Evolutionary conservation across 208 protist species (phyloP), one percentile per base, ranked within the genome.

Genomic region (Crithidia brevicula): DNA sequence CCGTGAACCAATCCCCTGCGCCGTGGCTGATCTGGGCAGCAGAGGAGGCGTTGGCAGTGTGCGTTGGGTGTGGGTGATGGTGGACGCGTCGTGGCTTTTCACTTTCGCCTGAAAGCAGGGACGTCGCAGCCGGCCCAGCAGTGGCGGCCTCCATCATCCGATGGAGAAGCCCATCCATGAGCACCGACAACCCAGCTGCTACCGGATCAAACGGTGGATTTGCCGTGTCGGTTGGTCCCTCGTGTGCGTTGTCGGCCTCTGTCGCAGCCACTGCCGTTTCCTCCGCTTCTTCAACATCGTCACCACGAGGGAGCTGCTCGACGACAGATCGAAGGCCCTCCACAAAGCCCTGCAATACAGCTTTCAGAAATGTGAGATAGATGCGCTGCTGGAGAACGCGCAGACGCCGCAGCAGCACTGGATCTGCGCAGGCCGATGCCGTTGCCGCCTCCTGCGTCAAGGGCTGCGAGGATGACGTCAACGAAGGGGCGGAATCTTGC

Each of bases 381-480:
- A 81, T 53, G 31, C 71, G 76, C 60, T 66, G 76, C 63, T 81
- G 76, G 13, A 81, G 18, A 6, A 54, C 36, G 23, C 62, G 71
- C 30, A 71, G 62, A 28, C 56, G 71, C 10, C 71, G 71, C 20
- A 58, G 42, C 34, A 65, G 71, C 20, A 54, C 62, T n/a, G 46
- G 60, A 23, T 76, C 71, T 2, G 59, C 20, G 22, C 47, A 49
- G 18, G 45, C 53, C 8, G 42, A 23, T 7, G 45, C 34, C 33
- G 10, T 54, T 9, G 36, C 68, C 34, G 34, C 13, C 61, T 57
- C 42, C 34, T 67, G 61, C 49, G 45, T 15, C 4, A 13, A 6
- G 25, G 34, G 25, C 22, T n/a, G 20, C 30, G 36, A 18, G 20
- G 46, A 5, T 16, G 36, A 13, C 15, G 36, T 40, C n/a, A n/a